Evolutionary conservation across 2,329 filamentous ascomycete genomes (phyloP), one percentile per base, ranked within the genome.

Genomic region (Stachybotrys chartarum): DNA sequence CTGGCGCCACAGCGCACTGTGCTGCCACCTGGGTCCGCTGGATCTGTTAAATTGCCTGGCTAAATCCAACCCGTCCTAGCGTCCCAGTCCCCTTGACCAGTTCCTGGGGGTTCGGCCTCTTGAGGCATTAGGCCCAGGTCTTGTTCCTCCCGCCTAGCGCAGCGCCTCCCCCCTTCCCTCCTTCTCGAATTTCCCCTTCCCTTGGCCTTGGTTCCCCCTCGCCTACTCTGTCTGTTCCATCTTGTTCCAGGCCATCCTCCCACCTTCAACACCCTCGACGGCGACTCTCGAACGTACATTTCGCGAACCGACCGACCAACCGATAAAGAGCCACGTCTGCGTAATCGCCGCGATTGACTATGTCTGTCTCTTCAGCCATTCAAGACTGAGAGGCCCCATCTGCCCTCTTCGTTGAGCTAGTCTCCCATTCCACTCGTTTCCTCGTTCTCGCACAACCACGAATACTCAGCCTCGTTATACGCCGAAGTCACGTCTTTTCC

Each of bases 391-490:
- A 63, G 61, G 63, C 64, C 64, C 65, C 57, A 51, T 58, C 35
- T 64, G 57, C 52, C 61, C 61, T 46, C 60, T 60, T 61, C 61
- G 63, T 60, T 66, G 75, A 78, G 75, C 75, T 76, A 76, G 75
- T 72, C 75, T 77, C 74, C 66, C 61, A 65, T 67, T 72, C 63
- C 75, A 72, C 71, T 77, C 75, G 72, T 76, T 76, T 18, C 50
- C 44, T 24, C 32, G 24, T 17, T 6, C 14, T 42, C 35, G 35
- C 35, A 24, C 35, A 42, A 42, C 35, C 35, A 42, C 24, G 24
- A 24, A 24, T 24, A 24, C 14, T 14, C 35, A 10, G 8, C 14
- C 35, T 42, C 35, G 35, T 42, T 42, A 42, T 14, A 10, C 35
- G 35, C 35, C 35, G 3, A 42, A 10, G 8, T 42, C 14, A 14